These are phyloP conservation scores for Tuber microsphaerosporum DNA, from an alignment of 495 filamentous ascomycete genomes.

Conservation along the genomic window DNA sequence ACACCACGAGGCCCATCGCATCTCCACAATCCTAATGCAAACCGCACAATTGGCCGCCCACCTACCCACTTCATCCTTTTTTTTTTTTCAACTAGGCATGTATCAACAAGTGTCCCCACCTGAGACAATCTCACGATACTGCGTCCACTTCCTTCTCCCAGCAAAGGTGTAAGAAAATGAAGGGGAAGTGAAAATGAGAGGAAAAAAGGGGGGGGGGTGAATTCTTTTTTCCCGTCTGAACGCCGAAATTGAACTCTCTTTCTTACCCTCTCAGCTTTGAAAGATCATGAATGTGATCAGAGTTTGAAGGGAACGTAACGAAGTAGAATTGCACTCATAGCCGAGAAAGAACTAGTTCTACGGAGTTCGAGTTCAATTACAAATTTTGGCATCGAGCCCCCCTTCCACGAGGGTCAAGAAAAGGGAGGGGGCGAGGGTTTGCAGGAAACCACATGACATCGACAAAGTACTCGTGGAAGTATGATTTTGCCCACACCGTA, in stretches of 20 bases:
- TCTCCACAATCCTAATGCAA: slow-evolving; percentile 22
- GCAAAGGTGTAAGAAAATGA: slow-evolving; percentile 7
- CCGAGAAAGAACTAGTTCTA: not conserved
- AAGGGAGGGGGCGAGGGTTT: not conserved
- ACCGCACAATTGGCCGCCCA: slow-evolving; percentile 25
- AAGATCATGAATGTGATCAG: slow-evolving; percentile 24
- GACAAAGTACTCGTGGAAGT: not conserved
- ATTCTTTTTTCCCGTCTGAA: not conserved
- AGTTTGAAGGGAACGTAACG: not conserved
- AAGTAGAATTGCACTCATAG: not conserved
- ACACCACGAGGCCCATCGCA: slow-evolving; percentile 26
- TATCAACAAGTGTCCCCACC: slow-evolving; percentile 4
- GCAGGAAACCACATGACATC: not conserved
- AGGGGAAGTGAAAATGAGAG: too few relatives aligned
- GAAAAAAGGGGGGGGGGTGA: not conserved
- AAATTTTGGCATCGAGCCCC: slow-evolving; percentile 34
- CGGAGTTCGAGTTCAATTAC: slow-evolving; percentile 18
- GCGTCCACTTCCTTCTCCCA: slow-evolving; percentile 19
- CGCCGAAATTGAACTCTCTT: slow-evolving; percentile 15
- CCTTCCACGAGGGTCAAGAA: not conserved
- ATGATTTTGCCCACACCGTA: not conserved
- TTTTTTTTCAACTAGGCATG: not conserved
- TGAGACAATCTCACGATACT: slow-evolving; percentile 38
- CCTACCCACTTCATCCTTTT: not conserved
- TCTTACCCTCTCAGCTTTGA: slow-evolving; percentile 20